These are phyloP conservation scores for Hanseniaspora gamundiae DNA, from an alignment of 1,139 yeast genomes.

Conservation along the genomic window DNA sequence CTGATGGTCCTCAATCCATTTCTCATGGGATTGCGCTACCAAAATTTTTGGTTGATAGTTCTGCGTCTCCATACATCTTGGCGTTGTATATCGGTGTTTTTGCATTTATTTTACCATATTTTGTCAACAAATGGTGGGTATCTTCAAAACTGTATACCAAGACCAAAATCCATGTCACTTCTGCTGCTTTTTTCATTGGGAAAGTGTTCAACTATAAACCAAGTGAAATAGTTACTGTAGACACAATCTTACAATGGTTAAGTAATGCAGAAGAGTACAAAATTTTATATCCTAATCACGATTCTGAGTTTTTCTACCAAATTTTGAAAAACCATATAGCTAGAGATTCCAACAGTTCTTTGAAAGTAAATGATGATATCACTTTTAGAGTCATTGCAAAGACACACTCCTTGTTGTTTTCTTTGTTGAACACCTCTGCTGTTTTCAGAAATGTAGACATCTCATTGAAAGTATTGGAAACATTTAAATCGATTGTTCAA, in stretches of 20 bases:
- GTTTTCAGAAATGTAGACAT: slow-evolving; percentile 66
- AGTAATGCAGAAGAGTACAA: slow-evolving; percentile 53
- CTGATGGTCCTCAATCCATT: slow-evolving; percentile 94
- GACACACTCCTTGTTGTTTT: slow-evolving; percentile 56
- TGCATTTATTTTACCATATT: slow-evolving; percentile 64
- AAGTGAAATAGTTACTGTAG: slow-evolving; percentile 51
- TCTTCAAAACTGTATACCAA: slow-evolving; percentile 71
- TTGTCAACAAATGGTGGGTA: slow-evolving; percentile 87
- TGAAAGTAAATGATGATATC: slow-evolving; percentile 28
- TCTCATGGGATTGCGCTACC: slow-evolving; percentile 97
- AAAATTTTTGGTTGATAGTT: slow-evolving; percentile 71
- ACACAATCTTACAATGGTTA: slow-evolving; percentile 47
- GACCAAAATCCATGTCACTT: slow-evolving; percentile 68
- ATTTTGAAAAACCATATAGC: slow-evolving; percentile 46
- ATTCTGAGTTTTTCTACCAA: slow-evolving; percentile 35
- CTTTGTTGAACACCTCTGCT: slow-evolving; percentile 70
- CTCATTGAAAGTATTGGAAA: slow-evolving; percentile 46
- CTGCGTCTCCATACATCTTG: slow-evolving; percentile 54
- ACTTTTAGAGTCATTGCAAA: slow-evolving; percentile 48
- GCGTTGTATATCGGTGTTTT: slow-evolving; percentile 55
- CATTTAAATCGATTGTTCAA: slow-evolving; percentile 65
- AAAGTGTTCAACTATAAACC: slow-evolving; percentile 65
- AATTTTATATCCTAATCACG: slow-evolving; percentile 32
- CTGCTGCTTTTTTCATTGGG: slow-evolving; percentile 65
- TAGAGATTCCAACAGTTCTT: slow-evolving; percentile 31